Evolutionary conservation across 2,329 filamentous ascomycete genomes (phyloP).

Genomic region (Nigrograna mackinnonii): DNA sequence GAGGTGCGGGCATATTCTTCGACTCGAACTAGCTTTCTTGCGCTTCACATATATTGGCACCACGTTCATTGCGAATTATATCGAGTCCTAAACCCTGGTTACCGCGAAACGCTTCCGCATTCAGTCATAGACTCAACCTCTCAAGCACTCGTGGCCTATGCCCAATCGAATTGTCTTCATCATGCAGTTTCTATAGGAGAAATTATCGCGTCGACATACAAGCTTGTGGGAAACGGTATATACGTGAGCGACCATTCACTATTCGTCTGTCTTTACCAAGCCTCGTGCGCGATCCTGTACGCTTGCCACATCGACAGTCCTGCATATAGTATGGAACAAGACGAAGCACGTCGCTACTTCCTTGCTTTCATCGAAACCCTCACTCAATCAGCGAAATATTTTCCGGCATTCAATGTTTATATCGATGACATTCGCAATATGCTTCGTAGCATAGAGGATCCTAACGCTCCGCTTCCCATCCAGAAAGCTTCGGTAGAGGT

Average conservation of each 20-base stretch:
- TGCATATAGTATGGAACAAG: conserved; percentile 8
- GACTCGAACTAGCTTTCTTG: conserved; percentile 10
- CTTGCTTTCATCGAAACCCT: conserved; percentile 11
- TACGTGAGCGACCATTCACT: conserved; percentile 6
- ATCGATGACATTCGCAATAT: conserved; percentile 14
- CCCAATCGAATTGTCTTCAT: conserved; percentile 9
- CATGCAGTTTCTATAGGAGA: conserved; percentile 12
- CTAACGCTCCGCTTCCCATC: neutral
- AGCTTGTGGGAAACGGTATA: conserved; percentile 1
- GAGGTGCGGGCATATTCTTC: conserved; percentile 11
- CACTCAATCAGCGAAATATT: neutral
- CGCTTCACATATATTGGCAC: conserved; percentile 10
- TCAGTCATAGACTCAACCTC: conserved; percentile 8
- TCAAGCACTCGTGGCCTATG: conserved; percentile 10
- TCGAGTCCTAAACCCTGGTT: conserved; percentile 12
- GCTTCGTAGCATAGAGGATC: conserved; percentile 12
- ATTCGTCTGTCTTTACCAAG: conserved; percentile 14
- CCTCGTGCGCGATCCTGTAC: conserved; percentile 16
- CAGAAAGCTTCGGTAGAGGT: neutral
- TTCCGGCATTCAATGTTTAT: conserved; percentile 9
- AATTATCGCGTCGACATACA: conserved; percentile 7
- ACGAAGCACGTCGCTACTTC: conserved; percentile 9
- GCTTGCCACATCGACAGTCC: conserved; percentile 15
- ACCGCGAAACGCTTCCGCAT: conserved; percentile 10
- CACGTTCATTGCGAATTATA: conserved; percentile 14